Percentiles rank a stretch among this genome's conserved stretches.
These are phyloP conservation scores for Quercus tomentella DNA, from an alignment of 331 rosid species.

Conservation along the genomic window DNA sequence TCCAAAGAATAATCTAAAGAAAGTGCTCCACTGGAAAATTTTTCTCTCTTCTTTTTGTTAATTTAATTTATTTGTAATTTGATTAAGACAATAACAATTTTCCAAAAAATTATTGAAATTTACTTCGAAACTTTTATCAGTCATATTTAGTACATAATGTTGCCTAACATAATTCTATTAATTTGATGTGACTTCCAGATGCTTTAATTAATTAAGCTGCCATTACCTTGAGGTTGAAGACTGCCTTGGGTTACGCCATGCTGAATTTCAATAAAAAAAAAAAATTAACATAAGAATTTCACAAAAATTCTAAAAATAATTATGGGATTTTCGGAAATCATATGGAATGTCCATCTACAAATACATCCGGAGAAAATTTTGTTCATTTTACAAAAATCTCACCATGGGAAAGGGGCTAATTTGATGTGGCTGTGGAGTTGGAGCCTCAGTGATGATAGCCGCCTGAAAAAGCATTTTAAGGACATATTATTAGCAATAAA, in stretches of 20 bases:
- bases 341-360: neutral
- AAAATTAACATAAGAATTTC: neutral
- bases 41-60: too few relatives aligned
- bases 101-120: too few relatives aligned
- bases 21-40: too few relatives aligned
- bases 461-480: fast-evolving
- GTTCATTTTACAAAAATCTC: neutral
- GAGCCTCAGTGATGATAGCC: conserved; percentile 5
- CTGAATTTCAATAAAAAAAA: neutral
- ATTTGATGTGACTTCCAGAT: too few relatives aligned
- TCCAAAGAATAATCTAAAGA: too few relatives aligned
- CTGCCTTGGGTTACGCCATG: conserved; percentile 29
- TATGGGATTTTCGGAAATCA: neutral
- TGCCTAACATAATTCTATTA: too few relatives aligned
- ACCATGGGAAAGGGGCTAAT: conserved; percentile 14
- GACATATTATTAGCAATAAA: neutral
- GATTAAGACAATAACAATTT: too few relatives aligned
- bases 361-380: too few relatives aligned
- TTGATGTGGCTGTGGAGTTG: conserved; percentile 31
- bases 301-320: neutral
- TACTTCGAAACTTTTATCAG: too few relatives aligned
- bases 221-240: conserved; percentile 27
- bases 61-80: too few relatives aligned
- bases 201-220: neutral
- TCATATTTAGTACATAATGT: too few relatives aligned